These are phyloP conservation scores for Rhododendron henanense DNA, from an alignment of 148 eudicot genomes.

Conservation along the genomic window DNA sequence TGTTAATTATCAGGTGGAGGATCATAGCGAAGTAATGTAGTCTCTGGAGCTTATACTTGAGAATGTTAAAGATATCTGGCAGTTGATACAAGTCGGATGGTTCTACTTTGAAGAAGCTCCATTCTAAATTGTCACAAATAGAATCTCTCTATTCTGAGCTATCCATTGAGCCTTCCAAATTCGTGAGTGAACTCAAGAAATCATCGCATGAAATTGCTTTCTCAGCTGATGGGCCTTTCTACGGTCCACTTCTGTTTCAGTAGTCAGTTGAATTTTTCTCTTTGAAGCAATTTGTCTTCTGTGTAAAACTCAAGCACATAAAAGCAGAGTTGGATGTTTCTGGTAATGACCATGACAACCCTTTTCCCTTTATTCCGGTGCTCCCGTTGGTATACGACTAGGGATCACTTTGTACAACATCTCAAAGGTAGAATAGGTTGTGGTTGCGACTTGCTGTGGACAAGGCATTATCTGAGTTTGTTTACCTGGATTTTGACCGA, in stretches of 20 bases:
- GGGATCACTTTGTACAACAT: constrained; percentile 58
- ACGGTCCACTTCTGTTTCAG: constrained; percentile 31
- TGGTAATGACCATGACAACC: constrained; percentile 44
- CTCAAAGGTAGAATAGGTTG: constrained; percentile 35
- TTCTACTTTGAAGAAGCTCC: constrained; percentile 34
- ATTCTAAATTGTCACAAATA: constrained; percentile 28
- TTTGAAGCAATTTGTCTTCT: constrained; percentile 34
- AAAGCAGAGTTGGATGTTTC: constrained; percentile 48
- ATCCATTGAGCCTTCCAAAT: constrained; percentile 42
- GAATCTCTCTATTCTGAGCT: constrained; percentile 30
- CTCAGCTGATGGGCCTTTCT: constrained; percentile 12
- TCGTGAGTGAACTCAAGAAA: constrained; percentile 43
- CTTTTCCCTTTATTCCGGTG: constrained; percentile 55
- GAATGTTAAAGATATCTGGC: constrained; percentile 50
- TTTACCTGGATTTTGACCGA: constrained; percentile 52
- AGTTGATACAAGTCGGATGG: constrained; percentile 44
- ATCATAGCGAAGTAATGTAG: constrained; percentile 18
- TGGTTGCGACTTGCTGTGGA: constrained; percentile 54
- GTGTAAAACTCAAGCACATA: constrained; percentile 41
- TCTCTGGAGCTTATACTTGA: constrained; percentile 38
- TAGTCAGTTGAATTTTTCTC: constrained; percentile 46
- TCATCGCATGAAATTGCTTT: constrained; percentile 22
- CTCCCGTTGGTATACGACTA: constrained; percentile 64
- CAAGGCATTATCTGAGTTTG: constrained; percentile 42
- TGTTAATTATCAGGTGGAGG: constrained; percentile 24